These are phyloP conservation scores for Amauroascus verrucosus DNA, from an alignment of 2,329 filamentous ascomycete species.

Conservation along the genomic window DNA sequence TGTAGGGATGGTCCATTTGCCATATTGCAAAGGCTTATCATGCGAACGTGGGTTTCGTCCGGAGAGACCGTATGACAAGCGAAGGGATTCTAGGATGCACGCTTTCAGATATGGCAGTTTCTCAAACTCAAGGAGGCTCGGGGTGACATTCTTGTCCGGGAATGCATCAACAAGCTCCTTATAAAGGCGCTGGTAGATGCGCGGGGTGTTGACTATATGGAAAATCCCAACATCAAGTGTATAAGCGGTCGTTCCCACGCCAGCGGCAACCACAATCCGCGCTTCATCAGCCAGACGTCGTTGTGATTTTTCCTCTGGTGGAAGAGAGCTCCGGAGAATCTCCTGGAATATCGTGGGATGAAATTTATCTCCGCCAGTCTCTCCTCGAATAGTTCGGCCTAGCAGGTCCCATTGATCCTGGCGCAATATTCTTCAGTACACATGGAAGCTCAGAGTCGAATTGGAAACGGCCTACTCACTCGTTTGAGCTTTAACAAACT, in stretches of 20 bases:
- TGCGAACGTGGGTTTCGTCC: constrained; percentile 18
- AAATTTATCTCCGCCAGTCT: background rate
- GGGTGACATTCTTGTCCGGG: constrained; percentile 15
- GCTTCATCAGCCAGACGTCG: constrained; percentile 23
- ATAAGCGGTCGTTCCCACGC: constrained; percentile 22
- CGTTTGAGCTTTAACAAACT: background rate
- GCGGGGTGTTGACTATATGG: constrained; percentile 21
- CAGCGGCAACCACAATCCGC: constrained; percentile 21
- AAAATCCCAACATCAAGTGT: constrained; percentile 22
- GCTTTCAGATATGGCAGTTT: constrained; percentile 10
- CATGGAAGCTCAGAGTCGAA: background rate
- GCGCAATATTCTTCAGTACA: background rate
- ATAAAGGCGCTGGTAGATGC: constrained; percentile 18
- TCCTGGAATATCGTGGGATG: constrained; percentile 23
- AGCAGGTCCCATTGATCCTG: background rate
- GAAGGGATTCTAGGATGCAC: constrained; percentile 11
- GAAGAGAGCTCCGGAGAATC: constrained; percentile 18
- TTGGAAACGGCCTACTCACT: background rate
- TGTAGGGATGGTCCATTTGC: constrained; percentile 16
- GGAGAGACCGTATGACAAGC: constrained; percentile 17
- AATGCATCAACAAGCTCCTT: constrained; percentile 19
- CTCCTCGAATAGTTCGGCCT: background rate
- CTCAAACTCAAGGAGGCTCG: constrained; percentile 2
- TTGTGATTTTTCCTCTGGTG: constrained; percentile 18
- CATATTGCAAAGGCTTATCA: constrained; percentile 11